These are phyloP conservation scores for Hanseniaspora lindneri DNA, from an alignment of 805 yeast species.

Conservation along the genomic window DNA sequence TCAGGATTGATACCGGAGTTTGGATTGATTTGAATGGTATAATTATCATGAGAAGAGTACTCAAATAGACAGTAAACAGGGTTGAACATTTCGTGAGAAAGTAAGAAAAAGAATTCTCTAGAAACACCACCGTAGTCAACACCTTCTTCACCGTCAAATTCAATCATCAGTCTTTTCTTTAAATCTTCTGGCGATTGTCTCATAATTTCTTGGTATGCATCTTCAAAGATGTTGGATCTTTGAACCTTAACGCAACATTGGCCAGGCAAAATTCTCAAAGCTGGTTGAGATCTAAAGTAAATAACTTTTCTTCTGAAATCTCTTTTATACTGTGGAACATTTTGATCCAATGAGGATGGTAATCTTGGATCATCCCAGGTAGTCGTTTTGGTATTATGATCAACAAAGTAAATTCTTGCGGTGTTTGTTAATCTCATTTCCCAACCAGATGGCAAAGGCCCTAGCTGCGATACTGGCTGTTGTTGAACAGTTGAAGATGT, in stretches of 20 bases:
- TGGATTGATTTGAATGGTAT: constrained; percentile 94
- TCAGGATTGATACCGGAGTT: constrained; percentile 95
- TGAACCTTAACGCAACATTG: constrained; percentile 97
- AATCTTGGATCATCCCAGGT: constrained; percentile 99
- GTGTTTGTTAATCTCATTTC: constrained; percentile 99
- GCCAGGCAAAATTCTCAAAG: constrained; percentile 91
- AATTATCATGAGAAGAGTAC: constrained; percentile 95
- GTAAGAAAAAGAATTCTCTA: constrained; percentile 89
- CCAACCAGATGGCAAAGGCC: constrained; percentile 98
- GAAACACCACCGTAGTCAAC: constrained; percentile 99
- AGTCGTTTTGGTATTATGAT: constrained; percentile 96
- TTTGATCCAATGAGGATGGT: constrained; percentile 93
- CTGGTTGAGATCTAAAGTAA: constrained; percentile 96
- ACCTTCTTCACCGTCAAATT: constrained; percentile 98
- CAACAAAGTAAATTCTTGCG: constrained; percentile 96
- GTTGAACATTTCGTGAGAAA: constrained; percentile 97
- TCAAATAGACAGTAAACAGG: constrained; percentile 96
- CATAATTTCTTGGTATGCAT: constrained; percentile 96
- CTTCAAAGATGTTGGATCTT: constrained; percentile 92
- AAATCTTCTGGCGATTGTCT: constrained; percentile 97
- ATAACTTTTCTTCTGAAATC: constrained; percentile 96
- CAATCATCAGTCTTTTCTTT: constrained; percentile 94
- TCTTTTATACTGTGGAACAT: constrained; percentile 98
- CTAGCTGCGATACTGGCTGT: constrained; percentile 94
- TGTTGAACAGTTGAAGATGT: constrained; percentile 77